Base-by-base conservation (phyloP, 2,329 filamentous ascomycete genomes). In the Mariannaea sp. region DNA sequence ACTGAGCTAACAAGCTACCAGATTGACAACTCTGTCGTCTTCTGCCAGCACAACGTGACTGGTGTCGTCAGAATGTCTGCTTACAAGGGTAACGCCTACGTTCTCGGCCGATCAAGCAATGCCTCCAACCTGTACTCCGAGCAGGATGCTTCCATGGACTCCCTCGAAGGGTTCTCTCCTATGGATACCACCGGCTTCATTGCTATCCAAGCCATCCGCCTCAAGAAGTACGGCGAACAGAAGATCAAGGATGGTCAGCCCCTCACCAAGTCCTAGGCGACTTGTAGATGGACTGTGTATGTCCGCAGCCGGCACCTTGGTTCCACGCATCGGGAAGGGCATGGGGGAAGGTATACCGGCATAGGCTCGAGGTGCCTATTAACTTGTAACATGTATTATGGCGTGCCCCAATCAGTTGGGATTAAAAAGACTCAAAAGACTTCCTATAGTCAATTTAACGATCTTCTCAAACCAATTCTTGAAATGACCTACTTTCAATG, bases 161-260 rank as follows among this genome's bases (percentile, higher is more conserved):
- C 72, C 13, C 74, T 79, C 19, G 70, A 73, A 17, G 70, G 68
- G 17, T 78, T 78, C 68, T 65, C 57, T 46, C 74, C 73, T 39
- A 60, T 66, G 50, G 75, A 77, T 44, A 77, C 76, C 14, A 62
- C 63, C 29, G 78, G 78, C 20, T 84, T 85, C 66, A 83, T 92
- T 68, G 79, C 79, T 49, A 85, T 90, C 64, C 80, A 92, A 67
- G 82, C 82, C 57, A 87, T 87, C 59, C 77, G 81, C 32, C 74
- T 86, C 38, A 75, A 83, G 73, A 84, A 68, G 60, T 56, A 60
- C 24, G 55, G 55, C 29, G 43, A 22, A 17, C 19, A 12, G 5
- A 58, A 60, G 58, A 58, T 60, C 47, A 39, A 58, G 39, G n/a
- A 56, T 16, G 58, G 55, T 7, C 17, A 60, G 24, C 63, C 61